phyloP scores from a whole-genome alignment of 352 stramenopile genomes.

The Phytopythium aichiense region DNA sequence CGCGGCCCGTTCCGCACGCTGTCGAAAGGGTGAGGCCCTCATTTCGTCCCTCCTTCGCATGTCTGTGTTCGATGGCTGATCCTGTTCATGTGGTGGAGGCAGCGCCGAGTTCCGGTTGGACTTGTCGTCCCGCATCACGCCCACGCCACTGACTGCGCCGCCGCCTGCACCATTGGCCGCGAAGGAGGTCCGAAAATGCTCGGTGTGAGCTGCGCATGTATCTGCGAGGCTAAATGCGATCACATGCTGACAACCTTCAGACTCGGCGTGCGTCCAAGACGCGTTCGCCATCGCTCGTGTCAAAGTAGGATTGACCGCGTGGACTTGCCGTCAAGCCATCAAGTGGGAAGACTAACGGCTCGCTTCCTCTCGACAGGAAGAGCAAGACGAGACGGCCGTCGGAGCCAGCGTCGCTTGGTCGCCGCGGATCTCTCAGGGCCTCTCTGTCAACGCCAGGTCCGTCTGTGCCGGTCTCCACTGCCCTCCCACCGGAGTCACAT shows the following conservation, averaged over 20 bases:
- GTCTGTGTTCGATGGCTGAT: not conserved
- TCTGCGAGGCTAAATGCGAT: not conserved
- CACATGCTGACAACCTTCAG: not conserved
- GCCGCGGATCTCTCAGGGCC: conserved; percentile 4
- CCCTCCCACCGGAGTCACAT: not conserved
- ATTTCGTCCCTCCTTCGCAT: not conserved
- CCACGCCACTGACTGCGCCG: conserved; percentile 7
- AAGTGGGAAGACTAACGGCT: not conserved
- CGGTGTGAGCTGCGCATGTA: not conserved
- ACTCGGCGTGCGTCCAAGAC: conserved; percentile 12
- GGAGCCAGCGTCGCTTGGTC: conserved; percentile 12
- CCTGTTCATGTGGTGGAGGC: not conserved
- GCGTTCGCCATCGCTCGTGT: conserved; percentile 16
- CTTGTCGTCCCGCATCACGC: conserved; percentile 40
- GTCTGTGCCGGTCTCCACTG: not conserved
- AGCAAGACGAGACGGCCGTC: conserved; percentile 18
- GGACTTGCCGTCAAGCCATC: not conserved
- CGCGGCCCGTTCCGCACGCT: conserved; percentile 5
- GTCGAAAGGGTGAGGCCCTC: conserved; percentile 19
- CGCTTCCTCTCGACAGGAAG: conserved; percentile 13
- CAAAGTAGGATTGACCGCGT: conserved; percentile 9
- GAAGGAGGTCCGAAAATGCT: not conserved
- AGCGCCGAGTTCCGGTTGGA: conserved; percentile 53
- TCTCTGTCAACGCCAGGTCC: conserved; percentile 6
- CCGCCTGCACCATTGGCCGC: not conserved